A percentile compares a stretch with the other conserved stretches of the same genome.
These are phyloP conservation scores for Xylogone sp. DNA, from an alignment of 2,329 filamentous ascomycete genomes.

Conservation along the genomic window DNA sequence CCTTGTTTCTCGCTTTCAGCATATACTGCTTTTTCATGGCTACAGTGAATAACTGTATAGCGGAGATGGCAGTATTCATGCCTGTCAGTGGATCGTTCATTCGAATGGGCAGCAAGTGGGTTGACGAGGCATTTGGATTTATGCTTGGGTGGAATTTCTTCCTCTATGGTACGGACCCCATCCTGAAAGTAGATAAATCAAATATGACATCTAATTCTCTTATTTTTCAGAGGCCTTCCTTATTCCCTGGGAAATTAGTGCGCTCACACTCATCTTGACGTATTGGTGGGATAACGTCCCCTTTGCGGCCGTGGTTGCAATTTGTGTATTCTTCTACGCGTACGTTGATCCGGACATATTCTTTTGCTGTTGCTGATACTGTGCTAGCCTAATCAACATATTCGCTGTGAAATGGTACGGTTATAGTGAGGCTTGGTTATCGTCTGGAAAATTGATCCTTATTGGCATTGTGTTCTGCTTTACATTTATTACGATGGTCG, in stretches of 20 bases:
- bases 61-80: conserved; percentile 53
- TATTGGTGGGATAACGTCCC: conserved; percentile 41
- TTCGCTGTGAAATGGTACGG: conserved; percentile 64
- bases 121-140: conserved; percentile 51
- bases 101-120: conserved; percentile 49
- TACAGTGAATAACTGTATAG: conserved; percentile 29
- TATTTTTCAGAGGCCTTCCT: conserved; percentile 32
- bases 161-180: conserved; percentile 45
- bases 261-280: conserved; percentile 35
- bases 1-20: conserved; percentile 42
- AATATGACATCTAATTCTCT: conserved; percentile 14
- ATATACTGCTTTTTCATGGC: conserved; percentile 37
- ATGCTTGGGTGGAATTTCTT: conserved; percentile 57
- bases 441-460: conserved; percentile 34
- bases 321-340: conserved; percentile 40
- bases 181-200: conserved; percentile 10
- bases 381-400: conserved; percentile 51
- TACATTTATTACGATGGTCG: conserved; percentile 70
- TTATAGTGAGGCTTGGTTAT: conserved; percentile 69
- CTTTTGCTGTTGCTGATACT: conserved; percentile 11
- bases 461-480: conserved; percentile 48
- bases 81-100: conserved; percentile 50
- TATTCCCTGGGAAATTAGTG: conserved; percentile 37
- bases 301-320: conserved; percentile 32
- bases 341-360: conserved; percentile 30